These are phyloP conservation scores for Auricularia sp. DNA, from an alignment of 768 basidiomycete genomes.

Conservation along the genomic window DNA sequence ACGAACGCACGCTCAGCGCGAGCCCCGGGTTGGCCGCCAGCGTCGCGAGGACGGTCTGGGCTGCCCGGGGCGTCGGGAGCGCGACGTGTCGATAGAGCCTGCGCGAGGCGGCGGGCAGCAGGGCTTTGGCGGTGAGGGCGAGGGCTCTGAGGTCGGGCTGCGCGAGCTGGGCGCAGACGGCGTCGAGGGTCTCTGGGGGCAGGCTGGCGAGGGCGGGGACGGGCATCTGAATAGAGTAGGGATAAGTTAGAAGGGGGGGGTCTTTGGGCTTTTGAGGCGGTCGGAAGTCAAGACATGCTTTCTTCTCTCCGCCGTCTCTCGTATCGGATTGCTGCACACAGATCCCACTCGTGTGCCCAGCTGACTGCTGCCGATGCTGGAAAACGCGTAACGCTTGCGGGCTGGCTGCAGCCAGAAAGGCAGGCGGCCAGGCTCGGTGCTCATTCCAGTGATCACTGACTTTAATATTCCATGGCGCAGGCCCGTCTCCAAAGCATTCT, in stretches of 20 bases:
- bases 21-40: constrained; percentile 48
- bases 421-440: constrained; percentile 28
- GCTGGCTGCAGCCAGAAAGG: constrained; percentile 79
- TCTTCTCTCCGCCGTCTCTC: not conserved
- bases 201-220: constrained; percentile 32
- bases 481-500: constrained; percentile 54
- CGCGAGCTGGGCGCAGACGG: constrained; percentile 31
- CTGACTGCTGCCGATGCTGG: constrained; percentile 45
- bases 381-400: constrained; percentile 55
- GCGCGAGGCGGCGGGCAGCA: constrained; percentile 45
- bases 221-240: not conserved
- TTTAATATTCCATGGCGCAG: constrained; percentile 25
- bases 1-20: constrained; percentile 51
- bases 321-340: not conserved
- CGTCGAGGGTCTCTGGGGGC: constrained; percentile 54
- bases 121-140: constrained; percentile 30
- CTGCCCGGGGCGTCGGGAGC: constrained; percentile 27
- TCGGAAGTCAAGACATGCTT: not conserved
- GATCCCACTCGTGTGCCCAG: constrained; percentile 45
- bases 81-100: constrained; percentile 52
- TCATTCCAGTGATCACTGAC: not conserved
- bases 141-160: constrained; percentile 37
- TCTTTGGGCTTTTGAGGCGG: not conserved
- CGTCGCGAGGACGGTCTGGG: constrained; percentile 38
- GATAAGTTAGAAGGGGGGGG: not conserved